Evolutionary conservation across 1,284 basidiomycete genomes (phyloP).

Genomic region (Cutaneotrichosporon mucoides): DNA sequence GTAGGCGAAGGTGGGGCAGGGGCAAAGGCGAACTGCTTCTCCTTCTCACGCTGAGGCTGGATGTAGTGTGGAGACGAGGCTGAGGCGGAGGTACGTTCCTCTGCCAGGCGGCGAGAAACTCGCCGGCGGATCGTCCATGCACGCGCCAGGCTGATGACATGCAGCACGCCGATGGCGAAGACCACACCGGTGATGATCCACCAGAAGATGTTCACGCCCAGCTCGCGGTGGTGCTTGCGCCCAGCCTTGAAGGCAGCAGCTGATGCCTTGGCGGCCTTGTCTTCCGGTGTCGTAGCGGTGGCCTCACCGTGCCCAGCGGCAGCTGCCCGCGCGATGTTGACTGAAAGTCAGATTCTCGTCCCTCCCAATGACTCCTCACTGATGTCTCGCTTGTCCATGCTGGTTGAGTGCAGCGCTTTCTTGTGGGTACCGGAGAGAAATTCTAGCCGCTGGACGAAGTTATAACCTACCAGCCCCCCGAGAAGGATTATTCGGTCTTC

Average conservation of each 20-base stretch:
- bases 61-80: not conserved
- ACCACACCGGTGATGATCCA: conserved; percentile 9
- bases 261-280: not conserved
- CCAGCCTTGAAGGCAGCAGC: not conserved
- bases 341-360: too few relatives aligned
- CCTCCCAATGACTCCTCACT: too few relatives aligned
- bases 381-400: too few relatives aligned
- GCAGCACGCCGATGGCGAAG: not conserved
- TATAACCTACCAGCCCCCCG: too few relatives aligned
- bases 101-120: not conserved
- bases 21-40: too few relatives aligned
- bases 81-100: not conserved
- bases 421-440: too few relatives aligned
- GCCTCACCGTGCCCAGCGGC: too few relatives aligned
- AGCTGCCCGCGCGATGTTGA: too few relatives aligned
- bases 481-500: too few relatives aligned
- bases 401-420: too few relatives aligned
- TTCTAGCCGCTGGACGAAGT: too few relatives aligned
- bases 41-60: not conserved
- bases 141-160: not conserved
- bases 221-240: not conserved
- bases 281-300: too few relatives aligned
- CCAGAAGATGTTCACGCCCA: conserved; percentile 8
- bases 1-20: not conserved
- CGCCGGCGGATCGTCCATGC: not conserved